Conservation (phyloP, 1,284 basidiomycete species). For the Rhodotorula sp. region DNA sequence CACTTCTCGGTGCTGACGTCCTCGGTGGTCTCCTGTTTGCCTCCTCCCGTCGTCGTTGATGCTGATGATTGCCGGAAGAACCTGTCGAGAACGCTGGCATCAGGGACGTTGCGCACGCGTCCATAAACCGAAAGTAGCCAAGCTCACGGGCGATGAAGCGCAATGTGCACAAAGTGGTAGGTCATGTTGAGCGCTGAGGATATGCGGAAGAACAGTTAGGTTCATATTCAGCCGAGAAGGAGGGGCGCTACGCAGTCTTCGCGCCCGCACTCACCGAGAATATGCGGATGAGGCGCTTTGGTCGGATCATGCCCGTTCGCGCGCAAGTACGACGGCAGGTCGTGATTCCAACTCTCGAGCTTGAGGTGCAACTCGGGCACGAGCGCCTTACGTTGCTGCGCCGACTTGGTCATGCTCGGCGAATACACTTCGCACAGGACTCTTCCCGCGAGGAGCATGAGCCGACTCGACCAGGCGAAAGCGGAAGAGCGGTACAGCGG, state of each 20-base stretch:
- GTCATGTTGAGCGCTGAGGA: conserved; percentile 6
- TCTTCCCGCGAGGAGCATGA: conserved; percentile 25
- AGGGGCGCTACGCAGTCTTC: no score
- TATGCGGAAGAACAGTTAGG: not conserved
- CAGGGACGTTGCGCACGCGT: not conserved
- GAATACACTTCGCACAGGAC: conserved; percentile 30
- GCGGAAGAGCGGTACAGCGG: conserved; percentile 35
- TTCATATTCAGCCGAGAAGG: not conserved
- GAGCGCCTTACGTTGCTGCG: conserved; percentile 11
- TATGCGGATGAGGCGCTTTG: conserved; percentile 34
- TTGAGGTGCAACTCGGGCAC: conserved; percentile 37
- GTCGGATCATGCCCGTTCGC: conserved; percentile 23
- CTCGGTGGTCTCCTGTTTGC: not conserved
- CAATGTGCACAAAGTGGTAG: conserved; percentile 22
- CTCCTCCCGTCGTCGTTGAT: conserved; percentile 7
- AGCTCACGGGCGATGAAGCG: conserved; percentile 24
- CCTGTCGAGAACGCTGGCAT: not conserved
- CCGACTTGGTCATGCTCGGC: conserved; percentile 17
- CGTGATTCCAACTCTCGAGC: conserved; percentile 39
- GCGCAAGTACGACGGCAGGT: conserved; percentile 29
- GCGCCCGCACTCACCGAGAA: conserved; percentile 10
- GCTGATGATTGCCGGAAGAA: conserved; percentile 32
- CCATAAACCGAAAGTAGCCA: not conserved
- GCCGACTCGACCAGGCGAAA: conserved; percentile 27
- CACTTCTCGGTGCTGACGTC: conserved; percentile 37